Conservation (phyloP, 2,329 filamentous ascomycete species). For the Exophiala bonariae region DNA sequence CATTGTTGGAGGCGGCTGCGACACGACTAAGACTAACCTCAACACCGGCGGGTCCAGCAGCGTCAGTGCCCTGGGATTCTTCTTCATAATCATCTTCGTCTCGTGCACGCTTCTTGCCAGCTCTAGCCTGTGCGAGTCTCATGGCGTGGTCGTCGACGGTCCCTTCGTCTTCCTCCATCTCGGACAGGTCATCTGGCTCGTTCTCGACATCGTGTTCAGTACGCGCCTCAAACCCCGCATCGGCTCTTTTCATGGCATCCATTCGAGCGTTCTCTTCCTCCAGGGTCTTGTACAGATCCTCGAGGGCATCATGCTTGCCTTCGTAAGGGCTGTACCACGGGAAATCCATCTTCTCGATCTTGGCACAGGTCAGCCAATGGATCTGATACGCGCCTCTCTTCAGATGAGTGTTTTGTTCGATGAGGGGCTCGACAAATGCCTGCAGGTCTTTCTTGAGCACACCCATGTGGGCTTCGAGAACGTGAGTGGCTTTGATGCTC, state of each 20-base stretch:
- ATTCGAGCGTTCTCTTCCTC: conserved; percentile 7
- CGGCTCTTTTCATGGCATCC: no score
- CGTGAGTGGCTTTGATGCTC: conserved; percentile 29
- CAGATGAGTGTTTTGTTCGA: conserved; percentile 41
- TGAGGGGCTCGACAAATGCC: conserved; percentile 33
- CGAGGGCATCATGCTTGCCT: conserved; percentile 3
- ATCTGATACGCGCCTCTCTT: conserved; percentile 38
- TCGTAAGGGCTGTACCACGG: conserved; percentile 35
- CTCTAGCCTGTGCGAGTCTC: neutral
- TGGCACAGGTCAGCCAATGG: conserved; percentile 46
- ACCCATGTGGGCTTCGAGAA: conserved; percentile 31
- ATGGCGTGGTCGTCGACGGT: conserved; percentile 1
- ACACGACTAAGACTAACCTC: no score
- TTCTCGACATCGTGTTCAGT: conserved; percentile 5
- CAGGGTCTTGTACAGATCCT: conserved; percentile 8
- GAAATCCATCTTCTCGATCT: conserved; percentile 41
- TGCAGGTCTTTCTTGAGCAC: conserved; percentile 43
- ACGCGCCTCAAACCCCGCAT: no score
- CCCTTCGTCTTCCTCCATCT: conserved; percentile 6
- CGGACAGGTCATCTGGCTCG: conserved; percentile 8
- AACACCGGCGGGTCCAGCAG: no score
- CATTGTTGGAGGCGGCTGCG: no score
- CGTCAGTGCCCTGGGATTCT: no score
- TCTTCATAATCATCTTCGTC: no score
- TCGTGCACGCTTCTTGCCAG: neutral